Base-by-base conservation (phyloP, 495 filamentous ascomycete genomes). In the Aspergillus indologenus region DNA sequence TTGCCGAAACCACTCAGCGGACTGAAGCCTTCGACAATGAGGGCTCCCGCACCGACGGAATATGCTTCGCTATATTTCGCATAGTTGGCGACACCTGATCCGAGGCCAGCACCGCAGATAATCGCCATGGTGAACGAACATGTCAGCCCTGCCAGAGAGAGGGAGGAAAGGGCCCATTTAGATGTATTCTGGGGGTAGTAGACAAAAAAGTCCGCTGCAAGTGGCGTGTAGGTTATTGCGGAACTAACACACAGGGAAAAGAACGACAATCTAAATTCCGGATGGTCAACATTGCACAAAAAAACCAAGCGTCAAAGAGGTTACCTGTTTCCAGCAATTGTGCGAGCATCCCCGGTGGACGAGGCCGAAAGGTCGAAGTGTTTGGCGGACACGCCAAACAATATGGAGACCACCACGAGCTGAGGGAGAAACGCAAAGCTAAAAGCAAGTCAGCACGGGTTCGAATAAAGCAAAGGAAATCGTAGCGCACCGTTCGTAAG, bases 371-470 rank as follows among this genome's bases (percentile, higher is more conserved):
- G 64, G 63, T 91, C 83, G 61, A 87, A 91, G 21, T 84, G 79
- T 3, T 76, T 73, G 0, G 85, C 83, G 3, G 89, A 86, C 22
- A 84, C 81, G 5, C 87, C 87, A 57, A 85, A 84, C 0, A 92
- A 78, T 44, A 90, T 86, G 63, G 81, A 83, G 15, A 88, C 69
- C 2, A 86, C 84, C 12, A 88, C 73, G 12, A 87, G 57, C 67
- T 88, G 86, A 5, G 88, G 87, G 19, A 90, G 65, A 71, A 86
- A 90, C 1, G 87, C 87, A 60, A 84, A 87, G 68, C 84, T 85
- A 34, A 11, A 34, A 11, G 24, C 11, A n/a, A 5, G 19, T 68
- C 20, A 68, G 63, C 17, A 45, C 4, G 19, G 19, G 26, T 21
- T 9, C 5, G 3, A 14, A 12, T 5, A 20, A 40, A 18, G 17